Base-by-base conservation (phyloP, 1,284 basidiomycete species). In the Thelephora terrestris region DNA sequence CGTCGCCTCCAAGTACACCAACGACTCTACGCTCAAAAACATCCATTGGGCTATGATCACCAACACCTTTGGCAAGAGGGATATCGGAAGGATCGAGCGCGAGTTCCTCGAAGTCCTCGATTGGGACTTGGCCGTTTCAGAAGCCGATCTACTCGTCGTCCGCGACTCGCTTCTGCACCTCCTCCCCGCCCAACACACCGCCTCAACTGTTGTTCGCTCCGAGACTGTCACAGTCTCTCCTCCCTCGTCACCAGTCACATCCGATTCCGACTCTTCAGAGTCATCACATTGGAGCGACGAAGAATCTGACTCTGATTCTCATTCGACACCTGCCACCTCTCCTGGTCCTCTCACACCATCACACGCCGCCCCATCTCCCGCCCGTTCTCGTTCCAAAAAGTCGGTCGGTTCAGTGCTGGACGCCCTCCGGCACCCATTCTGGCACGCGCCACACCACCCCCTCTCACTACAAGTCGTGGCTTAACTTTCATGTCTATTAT, bases 21-120 rank as follows among this genome's bases (percentile, higher is more conserved):
- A 85, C 57, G 82, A 85, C 58, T 82, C 80, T 18, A 83, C 83
- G 10, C 69, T 85, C 17, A 86, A 85, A 70, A 85, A 85, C 60
- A 69, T 83, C 17, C 82, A 85, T 63, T 85, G 82, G 82, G 81
- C 83, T 7, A 67, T 83, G 12, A 85, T 81, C 66, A 85, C 84
- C 0, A 81, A 81, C 46, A 78, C 85, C 29, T 85, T 85, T 57
- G 82, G 83, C 58, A 85, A 83, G 59, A 75, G 81, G 20, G 83
- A 86, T 57, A 75, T 85, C 20, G 82, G 81, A 24, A 76, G 83
- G 54, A 85, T 86, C 57, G 82, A 85, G 63, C 76, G 82, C 56
- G 82, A 85, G 64, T 85, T 83, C 63, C 75, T 86, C 52, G 80
- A 83, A 52, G 83, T 85, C 29, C 74, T 85, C 54, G 79, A 83